phyloP scores from a whole-genome alignment of 768 basidiomycete species.

The Podaxis sp. region DNA sequence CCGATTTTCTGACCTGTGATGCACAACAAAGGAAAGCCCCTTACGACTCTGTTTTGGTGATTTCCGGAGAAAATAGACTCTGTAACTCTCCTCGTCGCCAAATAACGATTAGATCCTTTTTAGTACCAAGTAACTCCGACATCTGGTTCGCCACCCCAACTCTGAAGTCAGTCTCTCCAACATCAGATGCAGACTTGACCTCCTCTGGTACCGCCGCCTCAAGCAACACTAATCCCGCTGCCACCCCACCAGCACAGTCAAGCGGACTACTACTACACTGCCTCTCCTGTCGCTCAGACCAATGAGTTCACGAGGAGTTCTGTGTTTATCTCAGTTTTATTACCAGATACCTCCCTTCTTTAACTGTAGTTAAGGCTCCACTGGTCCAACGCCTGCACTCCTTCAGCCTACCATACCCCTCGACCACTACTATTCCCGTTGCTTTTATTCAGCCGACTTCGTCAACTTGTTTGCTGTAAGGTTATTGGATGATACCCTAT shows the following conservation, averaged over 20 bases:
- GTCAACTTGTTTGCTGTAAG: background rate
- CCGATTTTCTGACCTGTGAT: constrained; percentile 9
- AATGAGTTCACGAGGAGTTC: background rate
- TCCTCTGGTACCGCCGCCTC: background rate
- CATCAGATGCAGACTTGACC: constrained; percentile 16
- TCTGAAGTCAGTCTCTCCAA: constrained; percentile 18
- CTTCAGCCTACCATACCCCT: constrained; percentile 2
- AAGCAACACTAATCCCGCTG: background rate
- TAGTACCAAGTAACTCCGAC: no score
- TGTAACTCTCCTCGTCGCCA: background rate
- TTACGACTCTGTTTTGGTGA: background rate
- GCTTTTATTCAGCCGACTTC: background rate
- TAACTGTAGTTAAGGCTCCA: constrained; percentile 12
- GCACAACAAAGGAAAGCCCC: background rate
- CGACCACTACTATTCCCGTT: constrained; percentile 8
- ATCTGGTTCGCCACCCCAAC: constrained; percentile 1
- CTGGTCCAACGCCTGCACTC: constrained; percentile 8
- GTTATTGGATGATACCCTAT: background rate
- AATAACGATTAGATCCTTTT: background rate
- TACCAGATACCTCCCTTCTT: background rate
- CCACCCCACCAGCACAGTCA: background rate
- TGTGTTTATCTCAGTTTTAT: background rate
- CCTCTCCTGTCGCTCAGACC: background rate
- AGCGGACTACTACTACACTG: background rate
- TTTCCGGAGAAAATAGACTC: background rate